A percentile compares a stretch with the other conserved stretches of the same genome.
These are phyloP conservation scores for Citrullus mucosospermus DNA, from an alignment of 306 rosid species.

Conservation along the genomic window DNA sequence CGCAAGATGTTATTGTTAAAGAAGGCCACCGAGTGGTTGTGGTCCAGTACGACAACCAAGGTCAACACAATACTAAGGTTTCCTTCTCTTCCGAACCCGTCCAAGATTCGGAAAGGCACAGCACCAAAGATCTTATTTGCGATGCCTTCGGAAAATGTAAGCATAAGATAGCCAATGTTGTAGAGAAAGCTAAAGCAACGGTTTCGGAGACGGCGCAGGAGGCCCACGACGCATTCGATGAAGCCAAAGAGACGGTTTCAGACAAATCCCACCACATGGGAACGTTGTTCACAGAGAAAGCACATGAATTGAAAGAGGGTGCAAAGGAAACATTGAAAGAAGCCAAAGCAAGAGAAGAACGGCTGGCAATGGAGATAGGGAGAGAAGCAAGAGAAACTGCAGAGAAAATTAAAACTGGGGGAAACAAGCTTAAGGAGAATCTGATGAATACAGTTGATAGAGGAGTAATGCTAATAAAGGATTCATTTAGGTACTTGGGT, in stretches of 20 bases:
- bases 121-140: conserved; percentile 43
- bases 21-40: conserved; percentile 59
- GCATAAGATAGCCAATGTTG: conserved; percentile 27
- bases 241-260: neutral
- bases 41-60: conserved; percentile 46
- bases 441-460: neutral
- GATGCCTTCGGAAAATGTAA: conserved; percentile 63
- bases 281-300: too few relatives aligned
- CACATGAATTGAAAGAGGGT: neutral
- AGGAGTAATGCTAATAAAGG: neutral
- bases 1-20: conserved; percentile 30
- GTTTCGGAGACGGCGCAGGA: conserved; percentile 7
- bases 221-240: neutral
- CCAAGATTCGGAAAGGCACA: neutral
- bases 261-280: neutral
- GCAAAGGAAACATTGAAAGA: conserved; percentile 8
- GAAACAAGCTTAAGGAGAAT: neutral
- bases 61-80: conserved; percentile 45
- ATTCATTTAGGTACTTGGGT: neutral
- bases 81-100: conserved; percentile 39
- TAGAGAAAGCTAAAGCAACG: conserved; percentile 32
- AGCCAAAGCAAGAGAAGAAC: conserved; percentile 7
- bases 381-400: too few relatives aligned
- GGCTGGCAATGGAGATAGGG: neutral
- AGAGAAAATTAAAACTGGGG: conserved; percentile 1